phyloP scores from a whole-genome alignment of 345 rosid species.

The Salix caprea region DNA sequence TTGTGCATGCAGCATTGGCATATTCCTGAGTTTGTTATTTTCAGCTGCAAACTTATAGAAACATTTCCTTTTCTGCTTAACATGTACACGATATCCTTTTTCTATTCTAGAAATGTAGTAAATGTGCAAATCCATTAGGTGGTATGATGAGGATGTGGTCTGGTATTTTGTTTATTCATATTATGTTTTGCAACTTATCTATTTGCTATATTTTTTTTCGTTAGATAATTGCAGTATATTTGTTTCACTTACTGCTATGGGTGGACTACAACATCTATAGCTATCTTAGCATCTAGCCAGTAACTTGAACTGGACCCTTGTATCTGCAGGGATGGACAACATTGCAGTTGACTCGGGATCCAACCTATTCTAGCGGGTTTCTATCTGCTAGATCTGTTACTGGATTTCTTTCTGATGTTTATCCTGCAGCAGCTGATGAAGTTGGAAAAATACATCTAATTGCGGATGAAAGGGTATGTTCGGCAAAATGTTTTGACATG shows the following conservation, averaged over 20 bases:
- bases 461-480: slow-evolving; percentile 80
- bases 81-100: not conserved
- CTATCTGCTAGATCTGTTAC: slow-evolving; percentile 84
- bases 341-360: slow-evolving; percentile 77
- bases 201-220: not conserved
- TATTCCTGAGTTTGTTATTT: not conserved
- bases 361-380: slow-evolving; percentile 56
- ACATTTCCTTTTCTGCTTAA: not conserved
- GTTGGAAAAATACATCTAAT: slow-evolving; percentile 79
- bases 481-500: not conserved
- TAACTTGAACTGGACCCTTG: slow-evolving; percentile 5
- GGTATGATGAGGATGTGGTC: not conserved
- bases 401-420: slow-evolving; percentile 85
- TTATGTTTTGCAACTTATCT: not conserved
- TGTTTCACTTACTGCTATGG: not conserved
- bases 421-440: slow-evolving; percentile 83
- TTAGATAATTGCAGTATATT: not conserved
- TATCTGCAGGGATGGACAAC: slow-evolving; percentile 78
- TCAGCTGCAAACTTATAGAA: not conserved
- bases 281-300: not conserved
- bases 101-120: not conserved
- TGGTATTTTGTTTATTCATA: not conserved
- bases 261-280: not conserved
- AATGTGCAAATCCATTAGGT: not conserved
- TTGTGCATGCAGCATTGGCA: not conserved